Percentiles rank a stretch among this genome's conserved stretches.
These are phyloP conservation scores for Coemansia sp. DNA, from an alignment of 192 early-diverging fungal species.

Conservation along the genomic window DNA sequence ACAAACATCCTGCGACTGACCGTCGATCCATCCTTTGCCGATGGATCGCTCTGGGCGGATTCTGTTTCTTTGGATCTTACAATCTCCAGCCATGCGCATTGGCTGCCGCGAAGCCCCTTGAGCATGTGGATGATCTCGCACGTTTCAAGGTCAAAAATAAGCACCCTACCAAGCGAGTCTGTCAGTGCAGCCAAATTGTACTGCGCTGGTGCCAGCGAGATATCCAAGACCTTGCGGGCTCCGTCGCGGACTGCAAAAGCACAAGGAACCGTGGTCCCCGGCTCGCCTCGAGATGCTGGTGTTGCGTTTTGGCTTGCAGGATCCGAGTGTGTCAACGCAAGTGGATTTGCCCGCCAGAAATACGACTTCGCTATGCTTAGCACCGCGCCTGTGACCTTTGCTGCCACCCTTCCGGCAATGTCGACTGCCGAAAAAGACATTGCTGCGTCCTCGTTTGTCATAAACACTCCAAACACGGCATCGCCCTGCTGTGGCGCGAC, in stretches of 20 bases:
- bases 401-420: slow-evolving; percentile 43
- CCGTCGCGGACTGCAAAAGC: slow-evolving; percentile 36
- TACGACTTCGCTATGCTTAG: slow-evolving; percentile 45
- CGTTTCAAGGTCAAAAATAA: slow-evolving; percentile 41
- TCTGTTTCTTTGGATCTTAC: slow-evolving; percentile 5
- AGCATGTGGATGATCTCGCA: slow-evolving; percentile 47
- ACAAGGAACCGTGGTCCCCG: slow-evolving; percentile 32
- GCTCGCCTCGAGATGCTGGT: not conserved
- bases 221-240: slow-evolving; percentile 39
- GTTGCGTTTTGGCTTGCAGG: slow-evolving; percentile 7
- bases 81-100: slow-evolving; percentile 47
- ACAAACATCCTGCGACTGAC: slow-evolving; percentile 21
- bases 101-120: slow-evolving; percentile 48
- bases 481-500: slow-evolving; percentile 45
- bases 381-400: slow-evolving; percentile 40
- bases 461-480: slow-evolving; percentile 49
- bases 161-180: slow-evolving; percentile 38
- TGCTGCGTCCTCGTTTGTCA: slow-evolving; percentile 38
- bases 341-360: slow-evolving; percentile 29
- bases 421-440: slow-evolving; percentile 38
- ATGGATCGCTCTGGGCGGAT: not conserved
- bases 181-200: slow-evolving; percentile 39
- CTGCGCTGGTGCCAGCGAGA: slow-evolving; percentile 33
- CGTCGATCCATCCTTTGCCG: not conserved
- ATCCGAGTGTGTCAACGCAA: not conserved